Evolutionary conservation across 2,329 filamentous ascomycete species (phyloP).

Genomic region (Dothistroma pini): DNA sequence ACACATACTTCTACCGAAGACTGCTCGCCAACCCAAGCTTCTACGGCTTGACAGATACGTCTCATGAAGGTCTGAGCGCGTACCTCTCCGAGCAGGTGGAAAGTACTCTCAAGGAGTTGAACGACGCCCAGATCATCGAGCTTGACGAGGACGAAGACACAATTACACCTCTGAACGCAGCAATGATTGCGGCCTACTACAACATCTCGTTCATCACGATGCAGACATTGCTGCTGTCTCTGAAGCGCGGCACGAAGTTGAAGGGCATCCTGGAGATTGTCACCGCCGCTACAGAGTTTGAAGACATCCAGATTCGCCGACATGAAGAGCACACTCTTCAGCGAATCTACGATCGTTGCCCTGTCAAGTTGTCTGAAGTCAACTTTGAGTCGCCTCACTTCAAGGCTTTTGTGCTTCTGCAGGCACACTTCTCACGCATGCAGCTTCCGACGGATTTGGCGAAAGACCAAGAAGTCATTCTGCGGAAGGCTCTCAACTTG

Average conservation of each 20-base stretch:
- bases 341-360: constrained; percentile 89
- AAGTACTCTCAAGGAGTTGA: constrained; percentile 81
- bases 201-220: constrained; percentile 99
- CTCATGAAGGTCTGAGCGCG: constrained; percentile 87
- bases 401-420: constrained; percentile 94
- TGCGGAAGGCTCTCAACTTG: constrained; percentile 80
- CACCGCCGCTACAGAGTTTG: constrained; percentile 94
- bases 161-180: constrained; percentile 84
- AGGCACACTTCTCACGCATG: constrained; percentile 97
- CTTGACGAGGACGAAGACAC: constrained; percentile 84
- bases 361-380: constrained; percentile 88
- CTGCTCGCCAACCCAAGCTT: constrained; percentile 94
- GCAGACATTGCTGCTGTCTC: constrained; percentile 94
- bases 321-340: constrained; percentile 86
- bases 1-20: constrained; percentile 96
- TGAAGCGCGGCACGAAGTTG: constrained; percentile 84
- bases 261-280: constrained; percentile 97
- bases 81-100: constrained; percentile 95
- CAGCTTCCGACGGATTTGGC: constrained; percentile 91
- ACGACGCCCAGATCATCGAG: constrained; percentile 92
- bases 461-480: constrained; percentile 88
- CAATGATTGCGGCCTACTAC: constrained; percentile 98
- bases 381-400: constrained; percentile 94
- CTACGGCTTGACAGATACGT: constrained; percentile 84
- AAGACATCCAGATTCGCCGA: constrained; percentile 86